Conservation (phyloP, 441 rosid species). For the Erodium chrysanthum region DNA sequence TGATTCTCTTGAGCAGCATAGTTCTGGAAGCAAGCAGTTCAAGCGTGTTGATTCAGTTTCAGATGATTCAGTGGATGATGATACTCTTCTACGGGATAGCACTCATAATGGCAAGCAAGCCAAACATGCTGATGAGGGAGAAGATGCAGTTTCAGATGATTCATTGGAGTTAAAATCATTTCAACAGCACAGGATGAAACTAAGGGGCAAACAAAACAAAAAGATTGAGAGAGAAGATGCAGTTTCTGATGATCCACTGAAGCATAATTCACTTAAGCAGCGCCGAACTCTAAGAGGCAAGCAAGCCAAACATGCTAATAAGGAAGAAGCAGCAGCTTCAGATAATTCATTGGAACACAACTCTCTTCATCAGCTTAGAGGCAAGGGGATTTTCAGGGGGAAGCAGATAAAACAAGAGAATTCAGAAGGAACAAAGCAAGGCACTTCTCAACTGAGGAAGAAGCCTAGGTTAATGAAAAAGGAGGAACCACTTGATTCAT, state of each 20-base stretch:
- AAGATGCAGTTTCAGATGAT: constrained; percentile 36
- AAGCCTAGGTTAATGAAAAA: constrained; percentile 32
- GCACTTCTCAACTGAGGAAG: background rate
- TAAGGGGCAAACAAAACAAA: constrained; percentile 27
- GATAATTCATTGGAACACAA: constrained; percentile 36
- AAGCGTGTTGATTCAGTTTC: constrained; percentile 32
- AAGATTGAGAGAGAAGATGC: constrained; percentile 24
- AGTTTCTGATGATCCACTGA: constrained; percentile 29
- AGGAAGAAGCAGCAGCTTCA: constrained; percentile 37
- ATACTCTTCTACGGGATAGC: constrained; percentile 21
- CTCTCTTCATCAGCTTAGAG: constrained; percentile 21
- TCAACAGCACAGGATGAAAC: constrained; percentile 28
- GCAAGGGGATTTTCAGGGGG: constrained; percentile 7
- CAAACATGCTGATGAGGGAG: constrained; percentile 25
- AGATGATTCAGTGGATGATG: constrained; percentile 27
- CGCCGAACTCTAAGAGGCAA: constrained; percentile 24
- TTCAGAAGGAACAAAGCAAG: constrained; percentile 24
- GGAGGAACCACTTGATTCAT: constrained; percentile 26
- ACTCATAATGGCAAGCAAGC: constrained; percentile 23
- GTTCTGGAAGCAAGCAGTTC: constrained; percentile 16
- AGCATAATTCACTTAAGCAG: constrained; percentile 21
- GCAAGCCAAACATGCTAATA: constrained; percentile 23
- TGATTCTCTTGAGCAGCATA: background rate
- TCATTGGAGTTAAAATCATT: constrained; percentile 33
- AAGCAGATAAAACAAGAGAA: constrained; percentile 29